These are phyloP conservation scores for Rubia peregrina DNA, from an alignment of 305 asterid species.

Conservation along the genomic window DNA sequence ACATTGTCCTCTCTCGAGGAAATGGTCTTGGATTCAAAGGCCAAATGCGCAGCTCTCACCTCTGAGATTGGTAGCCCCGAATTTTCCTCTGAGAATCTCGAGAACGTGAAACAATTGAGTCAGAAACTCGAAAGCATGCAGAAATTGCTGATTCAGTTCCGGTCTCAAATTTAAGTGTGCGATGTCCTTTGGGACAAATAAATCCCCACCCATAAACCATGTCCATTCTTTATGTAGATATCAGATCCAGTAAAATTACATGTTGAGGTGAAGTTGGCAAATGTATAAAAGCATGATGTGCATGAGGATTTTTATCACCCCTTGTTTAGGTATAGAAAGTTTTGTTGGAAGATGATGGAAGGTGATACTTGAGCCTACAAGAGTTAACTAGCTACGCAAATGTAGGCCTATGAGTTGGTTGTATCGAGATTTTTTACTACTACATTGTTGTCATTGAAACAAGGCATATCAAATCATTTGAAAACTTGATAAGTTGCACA, in stretches of 20 bases:
- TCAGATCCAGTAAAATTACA: constrained; percentile 3
- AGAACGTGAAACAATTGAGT: constrained; percentile 47
- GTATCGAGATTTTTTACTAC: neutral
- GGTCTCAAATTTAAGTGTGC: constrained; percentile 34
- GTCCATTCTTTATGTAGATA: constrained; percentile 41
- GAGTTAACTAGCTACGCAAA: neutral
- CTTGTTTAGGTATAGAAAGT: constrained; percentile 6
- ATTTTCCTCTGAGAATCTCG: constrained; percentile 36
- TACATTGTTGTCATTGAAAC: too few relatives aligned
- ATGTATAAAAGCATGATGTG: constrained; percentile 9
- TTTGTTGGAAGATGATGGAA: neutral
- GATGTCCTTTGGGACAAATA: constrained; percentile 13
- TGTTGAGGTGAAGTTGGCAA: constrained; percentile 17
- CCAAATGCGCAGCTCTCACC: constrained; percentile 63
- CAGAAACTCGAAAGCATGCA: constrained; percentile 80
- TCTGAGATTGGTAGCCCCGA: constrained; percentile 36
- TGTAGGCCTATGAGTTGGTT: neutral
- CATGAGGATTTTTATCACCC: constrained; percentile 4
- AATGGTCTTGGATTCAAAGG: constrained; percentile 49
- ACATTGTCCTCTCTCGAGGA: constrained; percentile 79
- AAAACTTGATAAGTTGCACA: neutral
- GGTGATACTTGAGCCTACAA: neutral
- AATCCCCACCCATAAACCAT: constrained; percentile 16
- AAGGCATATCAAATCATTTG: neutral
- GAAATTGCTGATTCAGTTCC: constrained; percentile 50